Evolutionary conservation across 108 stramenopile genomes (phyloP).

Genomic region (Discostella stelligeroides): DNA sequence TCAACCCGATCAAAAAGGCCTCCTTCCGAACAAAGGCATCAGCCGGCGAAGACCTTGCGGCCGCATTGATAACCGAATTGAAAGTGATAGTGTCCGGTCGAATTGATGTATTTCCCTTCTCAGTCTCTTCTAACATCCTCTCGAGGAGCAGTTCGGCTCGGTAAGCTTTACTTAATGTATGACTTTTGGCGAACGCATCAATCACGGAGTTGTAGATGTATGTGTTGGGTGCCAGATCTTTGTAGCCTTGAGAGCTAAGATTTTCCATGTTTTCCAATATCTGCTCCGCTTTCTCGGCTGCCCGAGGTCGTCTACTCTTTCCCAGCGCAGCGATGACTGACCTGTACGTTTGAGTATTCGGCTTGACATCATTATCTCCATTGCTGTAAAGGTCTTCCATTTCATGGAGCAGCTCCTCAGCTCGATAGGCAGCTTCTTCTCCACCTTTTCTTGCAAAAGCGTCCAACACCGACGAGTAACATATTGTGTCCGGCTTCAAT

Average conservation of each 20-base stretch:
- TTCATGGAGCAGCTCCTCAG: slow-evolving; percentile 65
- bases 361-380: slow-evolving; percentile 64
- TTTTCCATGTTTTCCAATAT: slow-evolving; percentile 60
- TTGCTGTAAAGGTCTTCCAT: slow-evolving; percentile 61
- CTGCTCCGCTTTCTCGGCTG: slow-evolving; percentile 48
- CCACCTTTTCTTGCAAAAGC: slow-evolving; percentile 53
- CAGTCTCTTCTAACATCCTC: slow-evolving; percentile 48
- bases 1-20: slow-evolving; percentile 33
- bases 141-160: slow-evolving; percentile 47
- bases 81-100: slow-evolving; percentile 70
- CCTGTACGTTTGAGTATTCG: slow-evolving; percentile 53
- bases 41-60: slow-evolving; percentile 34
- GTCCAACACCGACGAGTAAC: slow-evolving; percentile 49
- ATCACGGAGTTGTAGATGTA: slow-evolving; percentile 72
- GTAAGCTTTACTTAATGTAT: slow-evolving; percentile 53
- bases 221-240: slow-evolving; percentile 52
- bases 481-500: slow-evolving; percentile 62
- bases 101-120: slow-evolving; percentile 33
- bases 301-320: slow-evolving; percentile 27
- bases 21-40: slow-evolving; percentile 33
- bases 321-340: slow-evolving; percentile 37
- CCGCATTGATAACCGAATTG: slow-evolving; percentile 71
- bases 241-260: slow-evolving; percentile 27
- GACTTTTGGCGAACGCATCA: slow-evolving; percentile 57
- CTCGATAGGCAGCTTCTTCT: slow-evolving; percentile 62